Evolutionary conservation across 768 basidiomycete genomes (phyloP).

Genomic region (Tylopilus sp.): DNA sequence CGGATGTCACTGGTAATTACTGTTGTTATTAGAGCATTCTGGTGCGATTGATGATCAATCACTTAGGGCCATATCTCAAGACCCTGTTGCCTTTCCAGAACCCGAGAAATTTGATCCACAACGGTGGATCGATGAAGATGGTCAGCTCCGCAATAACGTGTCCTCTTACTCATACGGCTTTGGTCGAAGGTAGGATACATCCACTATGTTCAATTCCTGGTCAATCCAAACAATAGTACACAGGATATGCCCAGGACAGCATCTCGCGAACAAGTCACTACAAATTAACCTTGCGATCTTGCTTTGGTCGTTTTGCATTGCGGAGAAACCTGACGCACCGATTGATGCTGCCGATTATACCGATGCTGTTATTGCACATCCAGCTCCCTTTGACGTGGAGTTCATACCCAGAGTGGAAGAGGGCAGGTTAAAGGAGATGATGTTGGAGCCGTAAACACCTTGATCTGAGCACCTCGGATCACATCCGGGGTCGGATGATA

Average conservation of each 20-base stretch:
- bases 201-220: neutral
- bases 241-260: slow-evolving; percentile 59
- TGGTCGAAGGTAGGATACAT: slow-evolving; percentile 25
- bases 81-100: neutral
- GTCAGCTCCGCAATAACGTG: neutral
- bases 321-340: slow-evolving; percentile 42
- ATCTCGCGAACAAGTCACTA: slow-evolving; percentile 50
- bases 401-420: slow-evolving; percentile 45
- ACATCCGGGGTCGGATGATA: too few species aligned
- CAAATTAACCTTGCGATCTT: slow-evolving; percentile 58
- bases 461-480: too few species aligned
- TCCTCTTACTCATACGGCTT: neutral
- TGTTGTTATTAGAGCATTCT: too few species aligned
- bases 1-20: neutral
- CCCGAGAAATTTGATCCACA: neutral
- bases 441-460: too few species aligned
- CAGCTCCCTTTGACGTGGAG: slow-evolving; percentile 51
- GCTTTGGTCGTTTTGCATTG: slow-evolving; percentile 60
- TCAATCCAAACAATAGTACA: too few species aligned
- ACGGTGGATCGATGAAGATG: neutral
- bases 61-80: neutral
- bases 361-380: slow-evolving; percentile 53
- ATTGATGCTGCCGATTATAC: slow-evolving; percentile 57
- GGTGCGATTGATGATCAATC: too few species aligned
- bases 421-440: slow-evolving; percentile 26